These are phyloP conservation scores for Pseudogymnoascus sp. DNA, from an alignment of 2,329 filamentous ascomycete species.

Conservation along the genomic window DNA sequence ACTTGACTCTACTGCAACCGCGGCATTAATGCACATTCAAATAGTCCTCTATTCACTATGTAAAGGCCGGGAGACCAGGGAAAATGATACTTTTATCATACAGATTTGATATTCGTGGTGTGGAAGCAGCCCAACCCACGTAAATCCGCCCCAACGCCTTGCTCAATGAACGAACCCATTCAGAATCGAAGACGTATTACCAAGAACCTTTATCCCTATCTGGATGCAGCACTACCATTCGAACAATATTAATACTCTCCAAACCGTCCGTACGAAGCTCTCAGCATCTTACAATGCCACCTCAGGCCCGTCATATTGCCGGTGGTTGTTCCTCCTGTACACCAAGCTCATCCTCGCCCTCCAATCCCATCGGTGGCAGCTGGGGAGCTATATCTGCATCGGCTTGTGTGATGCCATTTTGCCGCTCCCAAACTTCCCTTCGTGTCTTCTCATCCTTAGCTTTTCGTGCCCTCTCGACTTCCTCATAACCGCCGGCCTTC, in stretches of 20 bases:
- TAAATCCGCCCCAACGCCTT: neutral
- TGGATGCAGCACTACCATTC: neutral
- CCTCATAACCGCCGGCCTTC: conserved; percentile 92
- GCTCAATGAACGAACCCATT: neutral
- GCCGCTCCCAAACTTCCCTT: conserved; percentile 65
- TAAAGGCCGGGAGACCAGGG: neutral
- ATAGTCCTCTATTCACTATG: conserved; percentile 5
- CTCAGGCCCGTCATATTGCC: neutral
- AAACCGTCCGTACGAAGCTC: neutral
- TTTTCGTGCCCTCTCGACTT: conserved; percentile 76
- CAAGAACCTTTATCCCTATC: neutral
- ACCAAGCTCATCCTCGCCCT: conserved; percentile 7
- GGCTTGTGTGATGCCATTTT: conserved; percentile 40
- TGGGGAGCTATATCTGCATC: conserved; percentile 3
- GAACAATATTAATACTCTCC: conserved; percentile 4
- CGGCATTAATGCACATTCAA: neutral
- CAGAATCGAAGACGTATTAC: neutral
- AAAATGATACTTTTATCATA: conserved; percentile 5
- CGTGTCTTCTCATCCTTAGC: conserved; percentile 81
- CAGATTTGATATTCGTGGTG: conserved; percentile 1
- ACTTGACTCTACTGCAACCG: neutral
- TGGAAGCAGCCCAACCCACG: neutral
- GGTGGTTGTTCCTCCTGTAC: neutral
- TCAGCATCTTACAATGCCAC: conserved; percentile 1
- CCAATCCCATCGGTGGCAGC: neutral